A percentile compares a stretch with the other conserved stretches of the same genome.
phyloP scores from a whole-genome alignment of 306 rosid species.

The Castanospermum australe region DNA sequence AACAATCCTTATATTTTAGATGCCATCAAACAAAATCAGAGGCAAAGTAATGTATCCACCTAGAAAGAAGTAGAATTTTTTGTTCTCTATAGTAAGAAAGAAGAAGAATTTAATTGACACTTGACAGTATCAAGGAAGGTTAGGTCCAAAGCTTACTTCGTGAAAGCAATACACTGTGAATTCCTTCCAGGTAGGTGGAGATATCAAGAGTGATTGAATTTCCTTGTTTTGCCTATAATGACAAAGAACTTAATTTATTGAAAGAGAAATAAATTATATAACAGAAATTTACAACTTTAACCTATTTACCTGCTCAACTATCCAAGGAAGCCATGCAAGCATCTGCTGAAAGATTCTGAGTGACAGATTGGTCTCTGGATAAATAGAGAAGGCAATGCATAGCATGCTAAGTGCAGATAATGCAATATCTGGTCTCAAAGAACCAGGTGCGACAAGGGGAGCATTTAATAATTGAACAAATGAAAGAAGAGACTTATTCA shows the following conservation, averaged over 20 bases:
- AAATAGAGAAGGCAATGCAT: constrained; percentile 66
- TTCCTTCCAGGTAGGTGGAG: constrained; percentile 79
- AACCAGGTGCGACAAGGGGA: constrained; percentile 41
- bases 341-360: constrained; percentile 65
- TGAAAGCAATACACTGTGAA: constrained; percentile 71
- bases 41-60: constrained; percentile 17
- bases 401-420: constrained; percentile 84
- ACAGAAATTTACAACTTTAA: constrained; percentile 27
- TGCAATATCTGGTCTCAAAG: constrained; percentile 59
- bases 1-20: constrained; percentile 14
- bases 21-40: constrained; percentile 30
- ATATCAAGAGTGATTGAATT: constrained; percentile 47
- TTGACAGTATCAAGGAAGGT: constrained; percentile 20
- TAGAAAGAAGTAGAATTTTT: constrained; percentile 4
- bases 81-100: constrained; percentile 13
- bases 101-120: constrained; percentile 26
- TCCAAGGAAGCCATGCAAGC: constrained; percentile 85
- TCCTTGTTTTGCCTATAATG: constrained; percentile 64
- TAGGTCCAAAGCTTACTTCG: constrained; percentile 59
- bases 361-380: constrained; percentile 68
- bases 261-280: constrained; percentile 18
- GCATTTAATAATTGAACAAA: constrained; percentile 51
- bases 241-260: constrained; percentile 27
- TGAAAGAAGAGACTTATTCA: constrained; percentile 61
- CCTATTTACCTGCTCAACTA: constrained; percentile 68